These are phyloP conservation scores for Aspergillus sp. DNA, from an alignment of 2,329 filamentous ascomycete species.

Conservation along the genomic window DNA sequence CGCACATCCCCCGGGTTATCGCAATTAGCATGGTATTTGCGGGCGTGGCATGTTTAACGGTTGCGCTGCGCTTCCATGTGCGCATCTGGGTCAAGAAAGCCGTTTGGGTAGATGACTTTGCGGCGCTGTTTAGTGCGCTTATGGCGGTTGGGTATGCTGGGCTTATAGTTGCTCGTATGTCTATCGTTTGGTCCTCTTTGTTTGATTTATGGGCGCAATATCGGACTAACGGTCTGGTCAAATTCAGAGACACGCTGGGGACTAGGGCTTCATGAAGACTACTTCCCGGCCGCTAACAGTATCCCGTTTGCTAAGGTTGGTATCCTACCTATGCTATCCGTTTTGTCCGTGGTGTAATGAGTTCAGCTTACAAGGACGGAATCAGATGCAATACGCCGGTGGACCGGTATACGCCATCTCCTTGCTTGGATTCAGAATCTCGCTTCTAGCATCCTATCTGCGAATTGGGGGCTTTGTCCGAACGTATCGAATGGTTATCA, in stretches of 20 bases:
- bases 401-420: slow-evolving; percentile 23
- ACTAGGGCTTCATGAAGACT: neutral
- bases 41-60: slow-evolving; percentile 21
- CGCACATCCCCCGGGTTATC: slow-evolving; percentile 22
- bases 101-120: slow-evolving; percentile 30
- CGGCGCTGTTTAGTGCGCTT: slow-evolving; percentile 22
- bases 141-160: slow-evolving; percentile 20
- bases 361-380: too few relatives aligned
- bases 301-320: neutral
- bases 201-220: too few relatives aligned
- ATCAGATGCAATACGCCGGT: neutral
- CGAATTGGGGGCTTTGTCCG: slow-evolving; percentile 46
- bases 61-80: slow-evolving; percentile 26
- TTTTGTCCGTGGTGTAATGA: too few relatives aligned
- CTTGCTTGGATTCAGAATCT: slow-evolving; percentile 50
- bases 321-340: neutral
- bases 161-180: slow-evolving; percentile 20
- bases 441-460: slow-evolving; percentile 48
- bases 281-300: neutral
- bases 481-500: slow-evolving; percentile 28
- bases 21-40: slow-evolving; percentile 24
- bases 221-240: neutral
- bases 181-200: too few relatives aligned
- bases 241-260: neutral
- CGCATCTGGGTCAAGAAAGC: slow-evolving; percentile 21